Percentiles rank a stretch among this genome's conserved stretches.
These are phyloP conservation scores for Chaetomium olivaceum DNA, from an alignment of 2,329 filamentous ascomycete genomes.

Conservation along the genomic window DNA sequence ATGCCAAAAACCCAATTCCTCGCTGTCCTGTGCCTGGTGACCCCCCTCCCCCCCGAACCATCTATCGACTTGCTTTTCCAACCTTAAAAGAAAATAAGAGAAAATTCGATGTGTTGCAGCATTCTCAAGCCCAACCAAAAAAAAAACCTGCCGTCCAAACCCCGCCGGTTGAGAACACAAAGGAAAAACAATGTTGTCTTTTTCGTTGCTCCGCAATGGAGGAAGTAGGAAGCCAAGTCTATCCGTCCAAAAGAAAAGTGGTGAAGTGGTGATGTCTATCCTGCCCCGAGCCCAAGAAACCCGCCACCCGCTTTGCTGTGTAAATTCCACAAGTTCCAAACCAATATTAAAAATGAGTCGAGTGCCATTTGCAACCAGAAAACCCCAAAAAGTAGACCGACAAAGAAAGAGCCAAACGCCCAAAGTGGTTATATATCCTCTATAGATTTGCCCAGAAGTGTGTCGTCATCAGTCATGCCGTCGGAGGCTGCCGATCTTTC, in stretches of 20 bases:
- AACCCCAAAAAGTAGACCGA: slow-evolving; percentile 6
- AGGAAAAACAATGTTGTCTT: slow-evolving; percentile 16
- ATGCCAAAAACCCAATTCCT: neutral
- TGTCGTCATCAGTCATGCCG: slow-evolving; percentile 30
- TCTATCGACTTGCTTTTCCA: slow-evolving; percentile 14
- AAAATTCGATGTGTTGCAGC: slow-evolving; percentile 8
- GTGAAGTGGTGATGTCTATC: slow-evolving; percentile 31
- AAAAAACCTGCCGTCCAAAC: neutral
- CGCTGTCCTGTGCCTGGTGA: neutral
- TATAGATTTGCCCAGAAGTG: slow-evolving; percentile 24
- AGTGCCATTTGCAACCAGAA: slow-evolving; percentile 18
- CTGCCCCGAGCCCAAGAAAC: slow-evolving; percentile 10
- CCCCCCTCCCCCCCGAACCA: neutral
- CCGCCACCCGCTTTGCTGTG: neutral
- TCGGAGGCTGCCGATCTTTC: slow-evolving; percentile 17
- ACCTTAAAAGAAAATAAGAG: neutral
- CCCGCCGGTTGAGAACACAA: neutral
- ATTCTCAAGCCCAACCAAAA: neutral
- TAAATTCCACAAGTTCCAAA: slow-evolving; percentile 16
- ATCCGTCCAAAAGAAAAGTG: slow-evolving; percentile 18
- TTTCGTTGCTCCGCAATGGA: slow-evolving; percentile 20
- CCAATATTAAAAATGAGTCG: slow-evolving; percentile 24
- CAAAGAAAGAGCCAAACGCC: slow-evolving; percentile 22
- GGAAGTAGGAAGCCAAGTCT: slow-evolving; percentile 25
- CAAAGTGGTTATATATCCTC: slow-evolving; percentile 28